Percentiles rank a stretch among this genome's conserved stretches.
These are phyloP conservation scores for Candida odintsovae DNA, from an alignment of 805 yeast genomes.

Conservation along the genomic window DNA sequence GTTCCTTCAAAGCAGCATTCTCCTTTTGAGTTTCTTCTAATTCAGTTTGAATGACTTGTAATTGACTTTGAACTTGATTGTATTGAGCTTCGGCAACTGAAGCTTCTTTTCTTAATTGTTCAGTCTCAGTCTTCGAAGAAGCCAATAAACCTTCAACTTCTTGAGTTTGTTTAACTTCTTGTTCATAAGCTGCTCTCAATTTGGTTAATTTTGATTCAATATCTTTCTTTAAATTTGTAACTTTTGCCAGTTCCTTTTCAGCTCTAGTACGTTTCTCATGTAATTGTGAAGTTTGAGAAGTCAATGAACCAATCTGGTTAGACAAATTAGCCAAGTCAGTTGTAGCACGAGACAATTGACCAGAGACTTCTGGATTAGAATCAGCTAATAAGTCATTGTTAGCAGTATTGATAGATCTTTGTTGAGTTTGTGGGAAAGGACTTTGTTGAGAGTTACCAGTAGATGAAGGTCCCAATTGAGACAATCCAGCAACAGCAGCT, in stretches of 20 bases:
- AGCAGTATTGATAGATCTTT: constrained; percentile 9
- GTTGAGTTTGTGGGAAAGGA: neutral
- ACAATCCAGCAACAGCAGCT: neutral
- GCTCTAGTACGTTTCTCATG: constrained; percentile 70
- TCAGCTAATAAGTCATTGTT: constrained; percentile 53
- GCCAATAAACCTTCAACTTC: constrained; percentile 60
- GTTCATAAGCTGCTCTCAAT: constrained; percentile 66
- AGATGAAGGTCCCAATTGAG: constrained; percentile 1
- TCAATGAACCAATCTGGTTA: constrained; percentile 74
- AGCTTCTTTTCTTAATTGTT: constrained; percentile 62
- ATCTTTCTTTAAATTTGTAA: constrained; percentile 60
- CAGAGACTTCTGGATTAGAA: constrained; percentile 43
- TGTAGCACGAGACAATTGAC: constrained; percentile 70
- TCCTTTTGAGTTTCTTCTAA: constrained; percentile 65
- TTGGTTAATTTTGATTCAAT: constrained; percentile 66
- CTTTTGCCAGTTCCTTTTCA: constrained; percentile 67
- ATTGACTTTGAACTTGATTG: constrained; percentile 61
- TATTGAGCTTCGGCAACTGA: constrained; percentile 74
- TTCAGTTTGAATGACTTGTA: constrained; percentile 52
- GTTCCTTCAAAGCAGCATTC: constrained; percentile 61
- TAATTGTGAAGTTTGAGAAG: constrained; percentile 65
- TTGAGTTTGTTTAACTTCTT: constrained; percentile 70
- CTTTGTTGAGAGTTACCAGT: neutral
- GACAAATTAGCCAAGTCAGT: constrained; percentile 83
- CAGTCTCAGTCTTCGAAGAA: constrained; percentile 61